Percentiles rank a stretch among this genome's conserved stretches.
Evolutionary conservation across 106 monocot genomes (phyloP).

Genomic region (Hemerocallis citrina): DNA sequence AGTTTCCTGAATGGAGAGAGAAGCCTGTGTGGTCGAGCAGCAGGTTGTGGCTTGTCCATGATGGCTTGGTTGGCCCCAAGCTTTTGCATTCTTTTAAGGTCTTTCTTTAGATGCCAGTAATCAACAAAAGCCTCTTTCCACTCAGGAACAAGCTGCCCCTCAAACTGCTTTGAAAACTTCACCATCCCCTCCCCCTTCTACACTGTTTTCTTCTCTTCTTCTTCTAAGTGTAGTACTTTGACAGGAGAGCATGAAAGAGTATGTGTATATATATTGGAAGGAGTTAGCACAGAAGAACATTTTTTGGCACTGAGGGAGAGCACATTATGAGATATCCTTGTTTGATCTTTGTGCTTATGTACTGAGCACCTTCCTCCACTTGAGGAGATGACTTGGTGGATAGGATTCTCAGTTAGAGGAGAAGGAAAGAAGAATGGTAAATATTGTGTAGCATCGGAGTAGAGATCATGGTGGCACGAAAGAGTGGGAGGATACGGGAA

Average conservation of each 20-base stretch:
- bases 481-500: not conserved
- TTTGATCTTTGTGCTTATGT: not conserved
- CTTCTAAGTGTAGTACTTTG: slow-evolving; percentile 11
- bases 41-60: not conserved
- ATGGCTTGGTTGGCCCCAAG: not conserved
- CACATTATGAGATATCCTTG: slow-evolving; percentile 61
- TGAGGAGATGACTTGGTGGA: slow-evolving; percentile 9
- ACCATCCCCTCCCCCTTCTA: slow-evolving; percentile 28
- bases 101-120: slow-evolving; percentile 74
- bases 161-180: slow-evolving; percentile 87
- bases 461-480: not conserved
- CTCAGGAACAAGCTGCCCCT: slow-evolving; percentile 76
- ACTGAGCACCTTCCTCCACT: slow-evolving; percentile 11
- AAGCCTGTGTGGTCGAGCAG: slow-evolving; percentile 19
- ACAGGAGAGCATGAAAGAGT: not conserved
- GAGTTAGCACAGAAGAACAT: slow-evolving; percentile 10
- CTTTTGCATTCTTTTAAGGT: slow-evolving; percentile 59
- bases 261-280: slow-evolving; percentile 21
- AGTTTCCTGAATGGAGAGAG: slow-evolving; percentile 34
- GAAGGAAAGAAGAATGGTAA: not conserved
- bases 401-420: slow-evolving; percentile 1
- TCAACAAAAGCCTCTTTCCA: slow-evolving; percentile 93
- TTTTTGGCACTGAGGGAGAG: slow-evolving; percentile 27
- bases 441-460: not conserved
- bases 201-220: not conserved